Evolutionary conservation across 2,329 filamentous ascomycete species (phyloP).

Genomic region (Didymella pinodella): DNA sequence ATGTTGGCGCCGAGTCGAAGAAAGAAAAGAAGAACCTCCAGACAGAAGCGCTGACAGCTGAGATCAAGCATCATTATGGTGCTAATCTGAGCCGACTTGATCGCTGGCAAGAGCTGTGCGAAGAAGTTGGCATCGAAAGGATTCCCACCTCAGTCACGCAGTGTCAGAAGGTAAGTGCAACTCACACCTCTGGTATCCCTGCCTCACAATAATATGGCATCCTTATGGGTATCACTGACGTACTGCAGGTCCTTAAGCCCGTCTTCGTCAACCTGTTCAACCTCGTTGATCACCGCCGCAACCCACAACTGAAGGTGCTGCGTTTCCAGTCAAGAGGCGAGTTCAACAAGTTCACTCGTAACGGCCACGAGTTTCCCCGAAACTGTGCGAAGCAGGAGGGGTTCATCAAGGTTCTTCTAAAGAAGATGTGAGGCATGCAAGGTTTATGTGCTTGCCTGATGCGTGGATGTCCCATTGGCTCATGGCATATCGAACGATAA

Average conservation of each 20-base stretch:
- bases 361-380: constrained; percentile 29
- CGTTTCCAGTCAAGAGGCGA: constrained; percentile 26
- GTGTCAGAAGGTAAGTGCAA: constrained; percentile 28
- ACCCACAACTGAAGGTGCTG: constrained; percentile 22
- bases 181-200: not conserved
- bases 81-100: constrained; percentile 25
- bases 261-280: constrained; percentile 38
- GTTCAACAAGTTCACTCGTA: constrained; percentile 27
- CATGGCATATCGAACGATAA: not conserved
- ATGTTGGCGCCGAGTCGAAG: constrained; percentile 3
- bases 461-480: not conserved
- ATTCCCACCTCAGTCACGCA: constrained; percentile 32
- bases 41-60: constrained; percentile 27
- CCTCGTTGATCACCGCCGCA: constrained; percentile 36
- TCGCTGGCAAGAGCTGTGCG: constrained; percentile 39
- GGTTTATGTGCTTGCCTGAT: not conserved
- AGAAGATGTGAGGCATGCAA: constrained; percentile 9
- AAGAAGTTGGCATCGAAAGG: constrained; percentile 31
- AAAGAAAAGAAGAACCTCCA: constrained; percentile 13
- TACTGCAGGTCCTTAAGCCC: constrained; percentile 25
- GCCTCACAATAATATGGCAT: not conserved
- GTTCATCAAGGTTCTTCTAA: constrained; percentile 31
- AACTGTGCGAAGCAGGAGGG: constrained; percentile 35
- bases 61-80: constrained; percentile 34
- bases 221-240: constrained; percentile 8